Evolutionary conservation across 208 protist genomes (phyloP).

Genomic region (Crithidia brevicula): DNA sequence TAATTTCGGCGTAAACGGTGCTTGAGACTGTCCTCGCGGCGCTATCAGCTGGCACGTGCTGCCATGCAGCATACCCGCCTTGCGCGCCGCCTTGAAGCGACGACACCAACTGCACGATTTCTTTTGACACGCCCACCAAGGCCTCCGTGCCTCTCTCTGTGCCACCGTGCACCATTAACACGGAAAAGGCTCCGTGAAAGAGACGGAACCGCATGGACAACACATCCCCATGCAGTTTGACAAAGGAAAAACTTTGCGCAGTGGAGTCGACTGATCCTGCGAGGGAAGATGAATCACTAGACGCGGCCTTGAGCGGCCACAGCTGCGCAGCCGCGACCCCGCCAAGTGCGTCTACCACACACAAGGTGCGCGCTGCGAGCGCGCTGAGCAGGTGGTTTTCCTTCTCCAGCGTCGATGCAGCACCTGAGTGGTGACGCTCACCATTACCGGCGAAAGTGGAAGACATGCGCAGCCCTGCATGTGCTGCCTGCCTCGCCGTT

Average conservation of each 20-base stretch:
- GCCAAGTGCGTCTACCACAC: conserved; percentile 28
- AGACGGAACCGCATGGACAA: conserved; percentile 17
- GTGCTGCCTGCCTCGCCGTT: neutral
- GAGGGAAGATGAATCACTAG: neutral
- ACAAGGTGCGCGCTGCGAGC: conserved; percentile 24
- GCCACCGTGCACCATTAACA: conserved; percentile 13
- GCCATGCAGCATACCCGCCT: no score
- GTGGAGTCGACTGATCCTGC: neutral
- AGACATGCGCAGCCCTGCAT: no score
- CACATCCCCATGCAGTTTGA: conserved; percentile 2
- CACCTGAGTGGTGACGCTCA: no score
- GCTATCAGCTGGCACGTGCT: neutral
- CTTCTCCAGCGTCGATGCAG: no score
- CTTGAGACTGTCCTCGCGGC: neutral
- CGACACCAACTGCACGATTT: neutral
- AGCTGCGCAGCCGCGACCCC: conserved; percentile 8
- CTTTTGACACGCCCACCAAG: neutral
- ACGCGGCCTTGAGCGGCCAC: conserved; percentile 11
- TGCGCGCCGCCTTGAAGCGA: neutral
- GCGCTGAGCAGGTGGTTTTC: conserved; percentile 16
- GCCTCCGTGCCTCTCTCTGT: neutral
- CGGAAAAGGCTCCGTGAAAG: conserved; percentile 18
- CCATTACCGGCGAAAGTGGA: no score
- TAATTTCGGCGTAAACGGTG: neutral
- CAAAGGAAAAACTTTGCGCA: neutral